Evolutionary conservation across 352 stramenopile genomes (phyloP).

Genomic region (Pythium dissimile): DNA sequence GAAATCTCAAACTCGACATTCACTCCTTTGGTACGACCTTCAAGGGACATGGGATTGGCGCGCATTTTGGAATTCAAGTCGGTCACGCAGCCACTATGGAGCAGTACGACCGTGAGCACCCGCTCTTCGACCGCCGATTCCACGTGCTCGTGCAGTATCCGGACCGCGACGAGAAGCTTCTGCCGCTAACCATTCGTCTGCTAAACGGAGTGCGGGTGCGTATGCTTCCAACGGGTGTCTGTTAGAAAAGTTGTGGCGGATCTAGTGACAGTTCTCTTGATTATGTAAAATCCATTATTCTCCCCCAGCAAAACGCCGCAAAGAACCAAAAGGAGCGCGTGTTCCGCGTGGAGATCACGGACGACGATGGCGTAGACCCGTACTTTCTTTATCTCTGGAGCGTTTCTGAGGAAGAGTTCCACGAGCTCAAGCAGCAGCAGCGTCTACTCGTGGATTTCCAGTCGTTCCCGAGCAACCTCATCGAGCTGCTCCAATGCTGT

Average conservation of each 20-base stretch:
- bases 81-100: too few species aligned
- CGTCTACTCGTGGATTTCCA: constrained; percentile 92
- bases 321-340: constrained; percentile 87
- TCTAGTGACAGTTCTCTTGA: background rate
- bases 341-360: constrained; percentile 92
- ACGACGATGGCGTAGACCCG: constrained; percentile 88
- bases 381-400: constrained; percentile 93
- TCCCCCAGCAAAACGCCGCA: constrained; percentile 67
- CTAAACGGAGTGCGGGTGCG: constrained; percentile 68
- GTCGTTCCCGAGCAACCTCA: constrained; percentile 90
- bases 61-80: constrained; percentile 24
- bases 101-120: constrained; percentile 68
- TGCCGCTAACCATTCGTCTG: constrained; percentile 71
- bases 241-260: background rate
- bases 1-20: background rate
- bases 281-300: background rate
- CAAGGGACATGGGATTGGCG: constrained; percentile 14
- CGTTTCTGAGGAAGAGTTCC: constrained; percentile 94
- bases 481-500: constrained; percentile 90
- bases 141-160: constrained; percentile 80
- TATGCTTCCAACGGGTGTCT: background rate
- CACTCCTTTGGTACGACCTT: constrained; percentile 13
- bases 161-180: constrained; percentile 76
- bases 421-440: constrained; percentile 93
- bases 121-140: constrained; percentile 83